Evolutionary conservation across 805 yeast species (phyloP).

Genomic region (Candida insectalens): DNA sequence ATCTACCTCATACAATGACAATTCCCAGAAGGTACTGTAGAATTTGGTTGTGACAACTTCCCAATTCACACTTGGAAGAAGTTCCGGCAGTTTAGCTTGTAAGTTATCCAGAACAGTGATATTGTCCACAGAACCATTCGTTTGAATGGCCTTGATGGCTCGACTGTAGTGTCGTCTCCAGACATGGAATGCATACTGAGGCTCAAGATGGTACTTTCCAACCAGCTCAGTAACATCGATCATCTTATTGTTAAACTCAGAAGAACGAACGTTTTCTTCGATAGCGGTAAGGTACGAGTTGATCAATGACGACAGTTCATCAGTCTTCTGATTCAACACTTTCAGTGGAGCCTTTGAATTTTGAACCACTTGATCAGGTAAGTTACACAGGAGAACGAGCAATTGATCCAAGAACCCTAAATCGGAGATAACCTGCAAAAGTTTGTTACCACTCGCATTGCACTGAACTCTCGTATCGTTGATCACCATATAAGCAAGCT

Average conservation of each 20-base stretch:
- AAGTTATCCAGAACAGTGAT: slow-evolving; percentile 6
- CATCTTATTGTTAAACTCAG: slow-evolving; percentile 24
- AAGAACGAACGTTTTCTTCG: slow-evolving; percentile 31
- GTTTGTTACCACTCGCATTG: slow-evolving; percentile 34
- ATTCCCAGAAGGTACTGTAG: slow-evolving; percentile 62
- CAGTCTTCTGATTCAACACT: slow-evolving; percentile 60
- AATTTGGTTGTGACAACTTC: slow-evolving; percentile 29
- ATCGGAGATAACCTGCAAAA: slow-evolving; percentile 36
- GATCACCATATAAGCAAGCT: slow-evolving; percentile 46
- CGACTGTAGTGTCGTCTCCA: slow-evolving; percentile 49
- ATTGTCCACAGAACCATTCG: slow-evolving; percentile 7
- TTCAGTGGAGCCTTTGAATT: slow-evolving; percentile 42
- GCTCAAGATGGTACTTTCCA: slow-evolving; percentile 33
- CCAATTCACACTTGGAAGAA: slow-evolving; percentile 14
- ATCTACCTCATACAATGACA: slow-evolving; percentile 62
- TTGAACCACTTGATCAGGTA: slow-evolving; percentile 30
- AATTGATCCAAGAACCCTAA: slow-evolving; percentile 47
- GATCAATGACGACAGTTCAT: slow-evolving; percentile 59
- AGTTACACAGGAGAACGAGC: slow-evolving; percentile 51
- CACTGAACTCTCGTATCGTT: slow-evolving; percentile 47
- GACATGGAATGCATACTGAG: slow-evolving; percentile 64
- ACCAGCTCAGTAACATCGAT: slow-evolving; percentile 32
- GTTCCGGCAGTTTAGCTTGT: slow-evolving; percentile 7
- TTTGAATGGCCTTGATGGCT: slow-evolving; percentile 12
- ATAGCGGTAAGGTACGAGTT: slow-evolving; percentile 56